Percentiles rank a stretch among this genome's conserved stretches.
Conservation (phyloP, 495 filamentous ascomycete species). For the Podospora comata region DNA sequence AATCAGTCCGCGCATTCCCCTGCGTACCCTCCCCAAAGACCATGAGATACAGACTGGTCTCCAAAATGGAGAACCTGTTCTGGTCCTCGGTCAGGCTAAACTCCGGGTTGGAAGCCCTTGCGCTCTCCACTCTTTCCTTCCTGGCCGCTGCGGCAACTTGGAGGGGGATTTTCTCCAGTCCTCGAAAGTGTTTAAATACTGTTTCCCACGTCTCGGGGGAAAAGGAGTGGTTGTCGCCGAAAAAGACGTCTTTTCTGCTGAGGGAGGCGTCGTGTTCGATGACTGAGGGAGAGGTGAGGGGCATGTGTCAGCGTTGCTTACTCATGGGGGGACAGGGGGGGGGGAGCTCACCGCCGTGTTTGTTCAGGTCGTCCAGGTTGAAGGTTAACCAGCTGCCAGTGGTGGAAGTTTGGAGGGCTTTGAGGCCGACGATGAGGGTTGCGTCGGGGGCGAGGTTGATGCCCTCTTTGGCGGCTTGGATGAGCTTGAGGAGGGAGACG, state of each 20-base stretch:
- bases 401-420: slow-evolving; percentile 27
- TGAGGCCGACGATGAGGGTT: slow-evolving; percentile 23
- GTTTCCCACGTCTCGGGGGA: slow-evolving; percentile 27
- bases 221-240: slow-evolving; percentile 34
- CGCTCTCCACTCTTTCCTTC: slow-evolving; percentile 19
- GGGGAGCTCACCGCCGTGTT: slow-evolving; percentile 23
- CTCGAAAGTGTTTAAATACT: slow-evolving; percentile 13
- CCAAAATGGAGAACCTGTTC: slow-evolving; percentile 24
- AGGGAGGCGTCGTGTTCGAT: slow-evolving; percentile 38
- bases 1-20: slow-evolving; percentile 26
- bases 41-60: slow-evolving; percentile 31
- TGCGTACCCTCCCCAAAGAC: slow-evolving; percentile 29
- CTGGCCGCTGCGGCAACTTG: slow-evolving; percentile 28
- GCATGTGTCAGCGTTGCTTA: background rate
- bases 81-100: slow-evolving; percentile 27
- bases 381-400: slow-evolving; percentile 30
- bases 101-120: slow-evolving; percentile 22
- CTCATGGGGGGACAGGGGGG: background rate
- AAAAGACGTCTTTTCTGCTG: slow-evolving; percentile 23
- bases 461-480: slow-evolving; percentile 25
- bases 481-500: slow-evolving; percentile 27
- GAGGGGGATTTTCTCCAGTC: slow-evolving; percentile 25
- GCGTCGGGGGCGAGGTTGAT: slow-evolving; percentile 30
- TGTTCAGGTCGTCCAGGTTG: slow-evolving; percentile 30
- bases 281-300: slow-evolving; percentile 5